Base-by-base conservation (phyloP, 352 stramenopile genomes). In the Elongisporangium anandrum region DNA sequence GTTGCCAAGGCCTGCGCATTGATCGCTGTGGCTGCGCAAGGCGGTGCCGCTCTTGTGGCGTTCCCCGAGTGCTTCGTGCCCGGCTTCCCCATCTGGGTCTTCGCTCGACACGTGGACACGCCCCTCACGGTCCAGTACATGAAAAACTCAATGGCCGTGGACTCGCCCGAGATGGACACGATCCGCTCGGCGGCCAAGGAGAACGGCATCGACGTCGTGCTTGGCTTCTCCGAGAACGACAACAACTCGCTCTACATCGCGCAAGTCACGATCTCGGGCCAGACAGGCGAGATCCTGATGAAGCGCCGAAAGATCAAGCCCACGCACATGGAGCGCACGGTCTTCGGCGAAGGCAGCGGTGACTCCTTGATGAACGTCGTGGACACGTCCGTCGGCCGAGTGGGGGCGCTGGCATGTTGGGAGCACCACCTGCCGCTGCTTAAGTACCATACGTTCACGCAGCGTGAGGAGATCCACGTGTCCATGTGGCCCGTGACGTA, bases 201-300 rank as follows among this genome's bases (percentile, higher is more conserved):
- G 17, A 59, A 68, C 61, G 67, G 63, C 50, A 53, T 72, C 53
- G 57, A 63, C 47, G 64, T 70, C 50, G 63, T 66, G 49, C 24
- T 72, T 7, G 65, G 60, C 22, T 68, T 68, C 61, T 68, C 65
- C 8, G 65, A 72, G 61, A 70, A 72, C 19, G 56, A 72, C 60
- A 51, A 65, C 55, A 60, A 72, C 57, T 65, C 60, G 65, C 57
- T 72, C 6, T 72, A 72, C 61, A 59, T 69, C 23, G 19, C 57
- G 10, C 64, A 68, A 54, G 61, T 39, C 5, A 66, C 59, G 49
- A 68, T 68, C 48, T 68, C 60, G 8, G 57, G 61, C 26, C 21
- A 54, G 22, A 56, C 34, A 0, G 60, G 65, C 2, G 65, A 65
- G 20, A 65, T 72, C 39, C 26, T 65, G 41, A 72, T 70, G 64